Conservation (phyloP, 805 yeast genomes). For the Lachancea dasiensis region DNA sequence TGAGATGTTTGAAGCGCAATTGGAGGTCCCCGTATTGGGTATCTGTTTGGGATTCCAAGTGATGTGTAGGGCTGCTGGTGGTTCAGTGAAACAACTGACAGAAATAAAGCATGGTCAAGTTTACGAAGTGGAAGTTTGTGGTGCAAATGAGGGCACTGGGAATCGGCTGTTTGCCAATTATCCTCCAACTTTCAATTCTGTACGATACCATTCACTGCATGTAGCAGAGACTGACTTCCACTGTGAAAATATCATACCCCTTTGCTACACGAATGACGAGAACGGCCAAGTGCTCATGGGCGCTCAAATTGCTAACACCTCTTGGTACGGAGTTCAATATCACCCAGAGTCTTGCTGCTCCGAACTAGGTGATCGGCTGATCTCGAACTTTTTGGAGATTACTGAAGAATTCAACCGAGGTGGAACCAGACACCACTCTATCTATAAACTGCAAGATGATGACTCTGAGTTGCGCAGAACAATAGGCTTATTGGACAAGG, state of each 20-base stretch:
- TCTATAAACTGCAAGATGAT: background rate
- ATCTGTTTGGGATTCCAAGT: constrained; percentile 92
- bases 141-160: constrained; percentile 8
- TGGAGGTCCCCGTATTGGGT: constrained; percentile 67
- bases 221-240: constrained; percentile 25
- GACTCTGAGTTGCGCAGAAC: background rate
- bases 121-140: constrained; percentile 39
- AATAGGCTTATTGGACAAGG: constrained; percentile 11
- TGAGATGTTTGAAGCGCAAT: constrained; percentile 40
- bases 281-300: constrained; percentile 66
- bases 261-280: constrained; percentile 53
- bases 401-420: constrained; percentile 23
- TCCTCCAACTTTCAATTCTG: constrained; percentile 51
- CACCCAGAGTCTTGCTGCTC: constrained; percentile 97
- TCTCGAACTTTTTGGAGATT: constrained; percentile 47
- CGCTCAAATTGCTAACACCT: constrained; percentile 50
- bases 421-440: constrained; percentile 21
- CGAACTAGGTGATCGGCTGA: constrained; percentile 49
- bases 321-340: constrained; percentile 91
- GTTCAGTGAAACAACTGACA: constrained; percentile 44
- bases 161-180: constrained; percentile 36
- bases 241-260: constrained; percentile 40
- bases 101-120: constrained; percentile 83
- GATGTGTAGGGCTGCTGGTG: constrained; percentile 59
- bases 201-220: constrained; percentile 83